These are phyloP conservation scores for Stachybotrys chartarum DNA, from an alignment of 2,329 filamentous ascomycete genomes.

Conservation along the genomic window DNA sequence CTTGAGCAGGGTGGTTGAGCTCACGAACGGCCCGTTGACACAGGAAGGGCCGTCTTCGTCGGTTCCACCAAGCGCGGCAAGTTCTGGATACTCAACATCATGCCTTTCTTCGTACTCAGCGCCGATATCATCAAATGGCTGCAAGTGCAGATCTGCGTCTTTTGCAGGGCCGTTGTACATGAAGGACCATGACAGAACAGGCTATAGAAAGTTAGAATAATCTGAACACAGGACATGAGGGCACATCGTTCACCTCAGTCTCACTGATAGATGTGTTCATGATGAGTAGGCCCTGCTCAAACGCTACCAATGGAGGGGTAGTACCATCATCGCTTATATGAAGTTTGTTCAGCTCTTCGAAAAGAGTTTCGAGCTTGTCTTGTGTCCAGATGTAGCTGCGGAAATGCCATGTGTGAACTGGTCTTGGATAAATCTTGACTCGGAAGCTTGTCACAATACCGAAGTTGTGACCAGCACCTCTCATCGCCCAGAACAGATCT, in stretches of 20 bases:
- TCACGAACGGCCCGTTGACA: background rate
- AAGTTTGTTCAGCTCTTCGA: conserved; percentile 11
- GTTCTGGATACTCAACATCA: conserved; percentile 10
- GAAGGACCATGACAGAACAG: conserved; percentile 5
- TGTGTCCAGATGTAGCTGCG: conserved; percentile 12
- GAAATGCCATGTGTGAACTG: conserved; percentile 12
- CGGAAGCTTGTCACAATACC: conserved; percentile 20
- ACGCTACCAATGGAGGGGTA: conserved; percentile 5
- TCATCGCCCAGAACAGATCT: conserved; percentile 28
- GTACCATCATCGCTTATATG: conserved; percentile 2
- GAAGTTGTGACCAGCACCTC: conserved; percentile 26
- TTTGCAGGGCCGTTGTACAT: conserved; percentile 11
- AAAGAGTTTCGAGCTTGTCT: conserved; percentile 13
- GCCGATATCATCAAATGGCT: conserved; percentile 13
- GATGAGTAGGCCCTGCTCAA: conserved; percentile 7
- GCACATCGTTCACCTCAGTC: background rate
- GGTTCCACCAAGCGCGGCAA: conserved; percentile 3
- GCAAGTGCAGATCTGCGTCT: conserved; percentile 11
- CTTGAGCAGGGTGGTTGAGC: conserved; percentile 5
- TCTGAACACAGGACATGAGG: background rate
- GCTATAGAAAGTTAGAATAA: no score
- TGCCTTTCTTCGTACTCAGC: conserved; percentile 3
- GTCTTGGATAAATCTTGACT: conserved; percentile 22
- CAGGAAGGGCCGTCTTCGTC: conserved; percentile 3
- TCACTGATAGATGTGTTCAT: conserved; percentile 7